Evolutionary conservation across 768 basidiomycete species (phyloP).

Genomic region (Boletus speciosus): DNA sequence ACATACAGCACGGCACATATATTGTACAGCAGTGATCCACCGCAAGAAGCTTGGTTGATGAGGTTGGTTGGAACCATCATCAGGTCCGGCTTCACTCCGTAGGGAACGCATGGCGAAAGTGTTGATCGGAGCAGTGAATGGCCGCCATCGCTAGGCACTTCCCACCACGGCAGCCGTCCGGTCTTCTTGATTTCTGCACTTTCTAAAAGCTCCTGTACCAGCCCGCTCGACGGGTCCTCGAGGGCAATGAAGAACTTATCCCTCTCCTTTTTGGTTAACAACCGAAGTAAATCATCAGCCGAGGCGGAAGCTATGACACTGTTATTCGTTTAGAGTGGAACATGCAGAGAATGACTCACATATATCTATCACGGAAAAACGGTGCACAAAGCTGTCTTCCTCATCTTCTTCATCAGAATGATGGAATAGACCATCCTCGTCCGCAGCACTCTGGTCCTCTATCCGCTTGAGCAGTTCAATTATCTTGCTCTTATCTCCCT

Average conservation of each 20-base stretch:
- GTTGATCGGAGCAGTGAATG: background rate
- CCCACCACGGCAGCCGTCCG: slow-evolving; percentile 75
- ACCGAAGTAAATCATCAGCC: slow-evolving; percentile 55
- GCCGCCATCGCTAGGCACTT: slow-evolving; percentile 24
- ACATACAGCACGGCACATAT: slow-evolving; percentile 65
- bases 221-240: slow-evolving; percentile 56
- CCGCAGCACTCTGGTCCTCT: slow-evolving; percentile 54
- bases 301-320: slow-evolving; percentile 47
- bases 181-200: slow-evolving; percentile 52
- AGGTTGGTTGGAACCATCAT: slow-evolving; percentile 47
- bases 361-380: slow-evolving; percentile 58
- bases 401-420: slow-evolving; percentile 39
- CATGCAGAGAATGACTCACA: slow-evolving; percentile 38
- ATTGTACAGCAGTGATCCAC: slow-evolving; percentile 61
- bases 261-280: slow-evolving; percentile 58
- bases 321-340: background rate
- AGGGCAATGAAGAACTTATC: slow-evolving; percentile 57
- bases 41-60: slow-evolving; percentile 35
- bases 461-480: slow-evolving; percentile 68
- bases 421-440: slow-evolving; percentile 32
- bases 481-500: slow-evolving; percentile 61
- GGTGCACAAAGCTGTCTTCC: slow-evolving; percentile 42
- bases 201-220: slow-evolving; percentile 57
- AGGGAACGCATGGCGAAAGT: slow-evolving; percentile 9
- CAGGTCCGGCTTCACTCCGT: slow-evolving; percentile 40